A percentile compares a stretch with the other conserved stretches of the same genome.
Evolutionary conservation across 805 yeast genomes (phyloP).

Genomic region (Wickerhamiella sorbophila): DNA sequence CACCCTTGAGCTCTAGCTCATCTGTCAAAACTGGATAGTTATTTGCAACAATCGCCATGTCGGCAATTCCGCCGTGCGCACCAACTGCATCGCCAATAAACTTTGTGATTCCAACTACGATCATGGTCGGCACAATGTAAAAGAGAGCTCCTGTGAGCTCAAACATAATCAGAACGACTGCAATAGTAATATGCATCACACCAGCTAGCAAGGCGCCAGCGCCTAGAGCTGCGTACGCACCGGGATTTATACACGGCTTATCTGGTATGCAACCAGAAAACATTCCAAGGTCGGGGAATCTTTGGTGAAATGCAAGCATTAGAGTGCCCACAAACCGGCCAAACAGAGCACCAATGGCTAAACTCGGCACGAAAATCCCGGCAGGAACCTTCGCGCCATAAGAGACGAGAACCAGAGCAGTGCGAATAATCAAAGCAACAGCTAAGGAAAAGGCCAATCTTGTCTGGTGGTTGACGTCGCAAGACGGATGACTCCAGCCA

Average conservation of each 20-base stretch:
- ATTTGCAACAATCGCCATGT: constrained; percentile 79
- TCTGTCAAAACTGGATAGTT: constrained; percentile 77
- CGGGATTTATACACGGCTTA: constrained; percentile 64
- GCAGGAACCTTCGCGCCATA: constrained; percentile 87
- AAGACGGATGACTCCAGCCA: constrained; percentile 28
- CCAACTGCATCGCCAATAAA: constrained; percentile 66
- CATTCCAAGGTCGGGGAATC: constrained; percentile 26
- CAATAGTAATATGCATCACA: constrained; percentile 78
- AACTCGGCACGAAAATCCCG: constrained; percentile 91
- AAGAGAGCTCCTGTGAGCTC: constrained; percentile 91
- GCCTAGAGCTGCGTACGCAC: constrained; percentile 89
- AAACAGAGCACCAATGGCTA: constrained; percentile 94
- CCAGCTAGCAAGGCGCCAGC: constrained; percentile 95
- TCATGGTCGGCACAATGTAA: constrained; percentile 90
- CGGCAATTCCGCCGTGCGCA: constrained; percentile 72
- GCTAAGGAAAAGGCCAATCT: constrained; percentile 38
- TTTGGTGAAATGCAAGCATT: constrained; percentile 38
- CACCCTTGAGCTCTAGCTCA: constrained; percentile 41
- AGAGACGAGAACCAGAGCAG: constrained; percentile 60
- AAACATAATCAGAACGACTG: constrained; percentile 91
- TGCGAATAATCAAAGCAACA: constrained; percentile 59
- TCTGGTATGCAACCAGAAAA: constrained; percentile 31
- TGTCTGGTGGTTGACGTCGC: constrained; percentile 16
- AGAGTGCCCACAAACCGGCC: constrained; percentile 74
- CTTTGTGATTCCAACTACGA: constrained; percentile 80